Percentiles rank a stretch among this genome's conserved stretches.
Evolutionary conservation across 805 yeast genomes (phyloP).

Genomic region (Yarrowia phangngaensis): DNA sequence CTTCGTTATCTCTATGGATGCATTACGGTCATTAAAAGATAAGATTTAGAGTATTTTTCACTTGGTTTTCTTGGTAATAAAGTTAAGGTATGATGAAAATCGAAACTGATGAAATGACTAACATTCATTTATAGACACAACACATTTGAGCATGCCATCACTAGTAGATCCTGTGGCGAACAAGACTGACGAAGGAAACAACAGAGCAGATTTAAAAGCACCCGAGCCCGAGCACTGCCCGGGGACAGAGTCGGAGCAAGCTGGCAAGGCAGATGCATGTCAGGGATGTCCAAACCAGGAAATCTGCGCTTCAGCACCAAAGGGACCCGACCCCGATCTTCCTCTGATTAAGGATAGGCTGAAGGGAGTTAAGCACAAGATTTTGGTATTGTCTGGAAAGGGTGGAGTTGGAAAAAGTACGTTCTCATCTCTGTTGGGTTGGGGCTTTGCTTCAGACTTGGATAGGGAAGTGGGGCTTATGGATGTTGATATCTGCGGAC

Average conservation of each 20-base stretch:
- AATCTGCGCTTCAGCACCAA: constrained; percentile 75
- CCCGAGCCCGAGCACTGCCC: constrained; percentile 98
- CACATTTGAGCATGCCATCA: constrained; percentile 11
- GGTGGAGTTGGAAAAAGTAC: constrained; percentile 98
- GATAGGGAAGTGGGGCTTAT: constrained; percentile 88
- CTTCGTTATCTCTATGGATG: too few relatives aligned
- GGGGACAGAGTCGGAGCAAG: constrained; percentile 90
- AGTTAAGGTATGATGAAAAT: too few relatives aligned
- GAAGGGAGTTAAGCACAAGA: constrained; percentile 65
- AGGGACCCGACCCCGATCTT: constrained; percentile 94
- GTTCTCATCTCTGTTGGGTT: constrained; percentile 89
- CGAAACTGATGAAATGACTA: neutral
- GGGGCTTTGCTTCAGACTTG: constrained; percentile 81
- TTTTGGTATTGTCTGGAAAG: constrained; percentile 60
- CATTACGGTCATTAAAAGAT: too few relatives aligned
- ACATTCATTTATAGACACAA: neutral
- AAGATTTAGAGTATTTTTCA: too few relatives aligned
- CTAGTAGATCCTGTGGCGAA: constrained; percentile 22
- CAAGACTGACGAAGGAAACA: constrained; percentile 8
- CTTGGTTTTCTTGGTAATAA: too few relatives aligned
- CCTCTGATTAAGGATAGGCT: constrained; percentile 68
- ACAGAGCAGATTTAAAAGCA: constrained; percentile 38
- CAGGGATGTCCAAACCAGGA: constrained; percentile 90
- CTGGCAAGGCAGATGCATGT: constrained; percentile 94
- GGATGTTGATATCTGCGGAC: constrained; percentile 98